These are phyloP conservation scores for Penicillium pancosmium DNA, from an alignment of 495 filamentous ascomycete species.

Conservation along the genomic window DNA sequence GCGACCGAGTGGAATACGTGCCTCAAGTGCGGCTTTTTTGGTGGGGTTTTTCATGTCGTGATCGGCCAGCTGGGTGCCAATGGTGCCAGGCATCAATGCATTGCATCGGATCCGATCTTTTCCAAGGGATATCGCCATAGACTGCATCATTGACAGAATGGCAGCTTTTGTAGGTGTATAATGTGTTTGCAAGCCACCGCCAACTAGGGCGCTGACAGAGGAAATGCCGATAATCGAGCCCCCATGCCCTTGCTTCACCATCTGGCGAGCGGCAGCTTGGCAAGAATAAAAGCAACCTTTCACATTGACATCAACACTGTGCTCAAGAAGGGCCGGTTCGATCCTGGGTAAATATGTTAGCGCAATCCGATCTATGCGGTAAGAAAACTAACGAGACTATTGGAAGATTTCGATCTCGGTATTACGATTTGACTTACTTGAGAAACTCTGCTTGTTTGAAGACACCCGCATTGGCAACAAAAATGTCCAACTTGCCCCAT, in stretches of 20 bases:
- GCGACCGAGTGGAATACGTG: slow-evolving; percentile 69
- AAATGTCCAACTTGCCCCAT: slow-evolving; percentile 68
- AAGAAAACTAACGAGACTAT: neutral
- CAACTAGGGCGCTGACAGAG: slow-evolving; percentile 42
- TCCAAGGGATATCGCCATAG: slow-evolving; percentile 35
- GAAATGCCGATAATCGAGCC: slow-evolving; percentile 54
- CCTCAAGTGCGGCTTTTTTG: slow-evolving; percentile 78
- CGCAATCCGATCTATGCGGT: neutral
- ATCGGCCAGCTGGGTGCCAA: slow-evolving; percentile 61
- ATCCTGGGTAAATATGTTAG: slow-evolving; percentile 24
- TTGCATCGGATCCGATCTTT: slow-evolving; percentile 37
- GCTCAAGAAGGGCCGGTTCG: slow-evolving; percentile 40
- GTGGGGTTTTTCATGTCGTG: slow-evolving; percentile 60
- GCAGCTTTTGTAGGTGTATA: slow-evolving; percentile 56
- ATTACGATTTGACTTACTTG: slow-evolving; percentile 41
- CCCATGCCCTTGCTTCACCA: slow-evolving; percentile 36
- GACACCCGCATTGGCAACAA: slow-evolving; percentile 82
- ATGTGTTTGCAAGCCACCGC: slow-evolving; percentile 35
- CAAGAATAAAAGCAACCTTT: slow-evolving; percentile 76
- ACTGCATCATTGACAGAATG: slow-evolving; percentile 48
- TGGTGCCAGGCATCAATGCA: slow-evolving; percentile 32
- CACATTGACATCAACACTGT: slow-evolving; percentile 52
- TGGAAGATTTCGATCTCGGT: neutral
- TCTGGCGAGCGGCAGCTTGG: slow-evolving; percentile 43
- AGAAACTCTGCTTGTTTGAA: slow-evolving; percentile 80